Evolutionary conservation across 495 filamentous ascomycete genomes (phyloP).

Genomic region (Penicillium bialowiezense): DNA sequence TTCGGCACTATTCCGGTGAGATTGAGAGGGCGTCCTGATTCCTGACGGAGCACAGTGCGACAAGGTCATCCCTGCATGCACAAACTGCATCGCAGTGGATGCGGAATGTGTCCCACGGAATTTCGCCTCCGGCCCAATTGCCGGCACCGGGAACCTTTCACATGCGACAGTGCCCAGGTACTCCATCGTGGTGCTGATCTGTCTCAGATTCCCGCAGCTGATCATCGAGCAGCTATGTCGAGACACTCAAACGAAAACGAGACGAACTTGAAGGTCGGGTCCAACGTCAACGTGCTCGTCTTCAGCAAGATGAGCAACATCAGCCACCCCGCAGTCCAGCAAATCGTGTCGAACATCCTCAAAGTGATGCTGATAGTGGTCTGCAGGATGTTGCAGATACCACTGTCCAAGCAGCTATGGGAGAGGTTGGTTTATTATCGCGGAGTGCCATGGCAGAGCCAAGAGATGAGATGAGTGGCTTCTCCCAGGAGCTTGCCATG

Average conservation of each 20-base stretch:
- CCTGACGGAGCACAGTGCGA: constrained; percentile 22
- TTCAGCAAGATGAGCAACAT: neutral
- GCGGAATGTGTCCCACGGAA: constrained; percentile 16
- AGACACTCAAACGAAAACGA: constrained; percentile 22
- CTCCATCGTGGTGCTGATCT: too few relatives aligned
- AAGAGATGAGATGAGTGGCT: constrained; percentile 16
- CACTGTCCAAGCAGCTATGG: constrained; percentile 26
- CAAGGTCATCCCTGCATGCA: constrained; percentile 19
- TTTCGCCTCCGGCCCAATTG: constrained; percentile 15
- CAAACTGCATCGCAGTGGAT: constrained; percentile 16
- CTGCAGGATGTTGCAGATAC: constrained; percentile 5
- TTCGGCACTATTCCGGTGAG: neutral
- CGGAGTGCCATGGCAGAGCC: constrained; percentile 32
- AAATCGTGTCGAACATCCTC: neutral
- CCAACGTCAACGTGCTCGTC: constrained; percentile 11
- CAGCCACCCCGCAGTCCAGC: neutral
- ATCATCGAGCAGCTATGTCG: constrained; percentile 15
- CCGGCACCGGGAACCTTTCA: constrained; percentile 20
- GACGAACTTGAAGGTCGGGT: constrained; percentile 13
- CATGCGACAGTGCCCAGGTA: constrained; percentile 26
- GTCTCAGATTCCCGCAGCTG: too few relatives aligned
- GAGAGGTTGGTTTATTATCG: constrained; percentile 28
- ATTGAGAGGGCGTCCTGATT: neutral
- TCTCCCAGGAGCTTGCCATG: constrained; percentile 21
- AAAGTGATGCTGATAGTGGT: neutral